Base-by-base conservation (phyloP, 768 basidiomycete genomes). In the Termitomyces sp. region DNA sequence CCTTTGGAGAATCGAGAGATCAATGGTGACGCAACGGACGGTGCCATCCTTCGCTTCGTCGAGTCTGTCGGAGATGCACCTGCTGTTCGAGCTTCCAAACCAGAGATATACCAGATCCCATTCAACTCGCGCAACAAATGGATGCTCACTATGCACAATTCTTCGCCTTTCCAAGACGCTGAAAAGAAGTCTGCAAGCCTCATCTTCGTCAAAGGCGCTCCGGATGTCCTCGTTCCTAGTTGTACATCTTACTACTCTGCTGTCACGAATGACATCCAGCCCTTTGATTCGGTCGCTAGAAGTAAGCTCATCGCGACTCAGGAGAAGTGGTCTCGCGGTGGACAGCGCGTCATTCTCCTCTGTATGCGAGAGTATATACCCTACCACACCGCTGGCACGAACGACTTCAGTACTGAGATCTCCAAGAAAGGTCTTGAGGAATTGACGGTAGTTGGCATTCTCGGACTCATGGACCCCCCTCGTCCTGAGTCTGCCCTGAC, bases 81-180 rank as follows among this genome's bases (percentile, higher is more conserved):
- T 41, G 57, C 64, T 3, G 35, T 71, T 18, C 61, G 67, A 3
- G 50, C 49, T 0, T 60, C 62, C 0, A 69, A 70, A 41, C 61
- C 55, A 40, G 69, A 70, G 58, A 59, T 70, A 6, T 77, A 73
- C 47, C 73, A 75, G 56, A 73, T 78, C n/a, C 77, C 74, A 0
- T 78, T 78, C 67, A 78, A 79, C 56, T 83, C 80, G 8, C 77
- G 76, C 64, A 81, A 82, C 63, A 86, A 85, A 66, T 85, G 77
- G 76, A 84, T 84, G 79, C 72, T 84, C 50, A 80, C 76, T 55
- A 71, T 81, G 55, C 63, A 75, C 18, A 26, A 66, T 74, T 66
- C 63, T 47, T 63, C 49, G 5, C 33, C 12, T 20, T n/a, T 30
- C 5, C 32, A 64, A 18, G 43, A 43, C 14, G 16, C 43, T 1